Conservation (phyloP, 2,329 filamentous ascomycete genomes). For the Fonsecaea pugnacius region DNA sequence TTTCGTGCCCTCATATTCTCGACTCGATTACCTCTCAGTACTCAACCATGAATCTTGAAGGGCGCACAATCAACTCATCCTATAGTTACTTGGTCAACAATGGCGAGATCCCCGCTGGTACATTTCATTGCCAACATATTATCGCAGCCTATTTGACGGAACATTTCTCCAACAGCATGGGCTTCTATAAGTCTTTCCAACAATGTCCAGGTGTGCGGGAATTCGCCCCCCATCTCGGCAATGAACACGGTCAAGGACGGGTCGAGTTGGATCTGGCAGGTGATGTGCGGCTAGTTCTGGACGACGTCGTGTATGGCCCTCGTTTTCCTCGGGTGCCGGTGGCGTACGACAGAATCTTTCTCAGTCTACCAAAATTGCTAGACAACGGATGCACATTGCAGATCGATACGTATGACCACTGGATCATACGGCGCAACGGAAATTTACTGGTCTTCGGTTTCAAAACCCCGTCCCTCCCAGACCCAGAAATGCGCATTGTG, state of each 20-base stretch:
- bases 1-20: not conserved
- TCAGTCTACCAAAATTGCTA: constrained; percentile 2
- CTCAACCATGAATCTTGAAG: not conserved
- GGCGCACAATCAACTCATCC: not conserved
- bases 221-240: not conserved
- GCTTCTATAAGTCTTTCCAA: constrained; percentile 3
- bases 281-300: not conserved
- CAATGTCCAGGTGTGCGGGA: not conserved
- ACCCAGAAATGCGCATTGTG: not conserved
- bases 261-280: not conserved
- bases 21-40: not conserved
- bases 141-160: not conserved
- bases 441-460: not conserved
- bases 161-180: constrained; percentile 7
- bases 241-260: not conserved
- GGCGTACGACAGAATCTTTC: not conserved
- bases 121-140: not conserved
- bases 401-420: not conserved
- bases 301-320: constrained; percentile 6
- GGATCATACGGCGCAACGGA: not conserved
- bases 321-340: not conserved
- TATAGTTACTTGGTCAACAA: not conserved
- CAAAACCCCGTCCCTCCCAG: not conserved
- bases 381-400: not conserved
- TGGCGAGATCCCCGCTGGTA: not conserved